phyloP scores from a whole-genome alignment of 1,139 yeast genomes.

The Diutina scorzettiae region DNA sequence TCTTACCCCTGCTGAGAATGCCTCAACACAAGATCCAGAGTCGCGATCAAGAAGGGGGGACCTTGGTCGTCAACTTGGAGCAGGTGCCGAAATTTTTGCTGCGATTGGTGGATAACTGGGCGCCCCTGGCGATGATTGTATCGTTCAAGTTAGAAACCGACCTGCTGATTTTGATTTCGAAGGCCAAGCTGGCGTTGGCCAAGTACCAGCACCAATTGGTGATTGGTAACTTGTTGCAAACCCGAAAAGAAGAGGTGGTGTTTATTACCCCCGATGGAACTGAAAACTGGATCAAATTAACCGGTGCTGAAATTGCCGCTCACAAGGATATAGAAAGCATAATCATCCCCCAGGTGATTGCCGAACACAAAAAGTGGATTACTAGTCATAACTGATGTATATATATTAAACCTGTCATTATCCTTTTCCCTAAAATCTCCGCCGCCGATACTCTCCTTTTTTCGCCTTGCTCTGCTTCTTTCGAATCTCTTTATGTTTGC shows the following conservation, averaged over 20 bases:
- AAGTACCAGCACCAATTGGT: conserved; percentile 89
- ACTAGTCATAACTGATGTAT: conserved; percentile 3
- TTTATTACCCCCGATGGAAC: conserved; percentile 51
- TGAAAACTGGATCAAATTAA: conserved; percentile 40
- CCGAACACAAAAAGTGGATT: conserved; percentile 54
- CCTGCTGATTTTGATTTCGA: conserved; percentile 48
- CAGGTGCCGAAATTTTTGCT: conserved; percentile 93
- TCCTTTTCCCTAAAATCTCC: background rate
- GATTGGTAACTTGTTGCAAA: conserved; percentile 84
- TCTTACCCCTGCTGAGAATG: conserved; percentile 71
- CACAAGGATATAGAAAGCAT: conserved; percentile 55
- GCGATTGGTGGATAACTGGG: conserved; percentile 87
- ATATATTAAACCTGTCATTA: background rate
- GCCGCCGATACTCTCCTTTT: background rate
- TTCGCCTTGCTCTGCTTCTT: conserved; percentile 13
- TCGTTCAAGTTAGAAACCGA: conserved; percentile 95
- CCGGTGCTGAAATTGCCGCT: conserved; percentile 24
- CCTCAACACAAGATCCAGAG: conserved; percentile 91
- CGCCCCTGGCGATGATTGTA: conserved; percentile 88
- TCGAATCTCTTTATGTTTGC: conserved; percentile 76
- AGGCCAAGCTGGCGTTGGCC: conserved; percentile 67
- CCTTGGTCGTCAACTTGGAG: conserved; percentile 72
- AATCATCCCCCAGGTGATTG: conserved; percentile 66
- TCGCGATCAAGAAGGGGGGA: conserved; percentile 54
- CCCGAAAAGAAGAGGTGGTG: conserved; percentile 79